Base-by-base conservation (phyloP, 2,329 filamentous ascomycete genomes). In the Biscogniauxia mediterranea region DNA sequence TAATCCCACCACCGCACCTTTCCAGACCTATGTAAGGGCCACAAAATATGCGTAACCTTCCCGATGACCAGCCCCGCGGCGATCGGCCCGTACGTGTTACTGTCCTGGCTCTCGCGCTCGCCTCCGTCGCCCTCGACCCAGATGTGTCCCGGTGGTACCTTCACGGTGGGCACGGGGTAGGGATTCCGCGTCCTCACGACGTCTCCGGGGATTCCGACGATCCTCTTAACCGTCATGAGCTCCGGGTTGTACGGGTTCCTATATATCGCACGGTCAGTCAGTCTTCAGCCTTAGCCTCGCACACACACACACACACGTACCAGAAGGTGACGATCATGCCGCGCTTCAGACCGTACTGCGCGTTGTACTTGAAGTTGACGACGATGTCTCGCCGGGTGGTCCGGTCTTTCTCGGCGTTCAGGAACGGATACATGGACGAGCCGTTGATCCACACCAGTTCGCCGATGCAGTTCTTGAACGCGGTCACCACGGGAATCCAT, bases 91-190 rank as follows among this genome's bases (percentile, higher is more conserved):
- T 96, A 97, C 13, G 87, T 87, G 76, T 97, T 96, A 76, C 93
- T 97, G 78, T 99, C 95, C 62, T 88, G 75, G 59, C 86, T 92
- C 69, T 85, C 85, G 56, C 84, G 82, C 68, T 85, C 84, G 69
- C 85, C 84, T 13, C 90, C 92, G 73, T 99, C 95, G 1, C 95
- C 95, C 74, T 98, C 94, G 0, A 99, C 87, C 95, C 95, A 99
- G 26, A 98, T 83, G 78, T 98, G 93, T 19, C 92, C 92, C 64
- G 83, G 83, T 5, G 93, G 94, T 21, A 99, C 85, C 64, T 83
- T 82, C 53, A 90, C 79, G 8, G 76, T 81, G 1, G 78, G 68
- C 17, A 81, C 74, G 8, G 85, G 82, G 71, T 87, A 89, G 19
- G 87, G 87, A 57, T 80, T 75, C 60, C 85, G 82, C 50, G 90